Evolutionary conservation across 2,329 filamentous ascomycete genomes (phyloP), one percentile per base, ranked within the genome.

Genomic region (Fusarium sp.): DNA sequence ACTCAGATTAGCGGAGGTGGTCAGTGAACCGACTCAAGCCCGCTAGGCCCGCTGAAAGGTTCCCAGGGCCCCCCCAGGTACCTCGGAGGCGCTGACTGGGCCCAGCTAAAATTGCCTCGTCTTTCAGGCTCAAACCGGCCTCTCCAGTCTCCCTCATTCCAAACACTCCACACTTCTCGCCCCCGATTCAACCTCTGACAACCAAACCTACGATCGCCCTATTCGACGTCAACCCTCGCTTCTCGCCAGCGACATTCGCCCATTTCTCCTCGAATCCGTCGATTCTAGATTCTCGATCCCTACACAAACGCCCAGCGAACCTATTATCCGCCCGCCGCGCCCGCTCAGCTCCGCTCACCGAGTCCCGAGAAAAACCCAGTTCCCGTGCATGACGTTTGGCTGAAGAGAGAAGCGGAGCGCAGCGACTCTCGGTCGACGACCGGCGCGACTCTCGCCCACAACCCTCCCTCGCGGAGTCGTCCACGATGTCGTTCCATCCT

Each of bases 401-500:
- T 72, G 68, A 73, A 60, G 62, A 65, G 49, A 58, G 64, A 53
- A 67, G 66, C 69, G 63, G 69, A 75, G 70, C 71, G 72, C 72
- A 74, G 71, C 72, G 71, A 73, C 65, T 61, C 64, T 73, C 67
- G 64, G 72, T 70, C 72, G 70, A 66, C 67, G 73, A 65, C 70
- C 72, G 68, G 67, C 72, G 73, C 73, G 69, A 72, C 70, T 71
- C 65, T 74, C 68, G 64, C 66, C 68, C 59, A 65, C 61, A 64
- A 64, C 61, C 63, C 70, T 63, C 70, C 64, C 60, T 67, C 61
- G 69, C 69, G 74, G 75, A 71, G 76, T 73, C 68, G 71, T 74
- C 76, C 79, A 83, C 76, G 76, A 88, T 88, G 85, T 86, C 85
- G 78, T 87, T 85, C 81, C 85, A 88, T 75, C 86, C 86, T 70